phyloP scores from a whole-genome alignment of 1,284 basidiomycete species.

The Exobasidium rhododendri region DNA sequence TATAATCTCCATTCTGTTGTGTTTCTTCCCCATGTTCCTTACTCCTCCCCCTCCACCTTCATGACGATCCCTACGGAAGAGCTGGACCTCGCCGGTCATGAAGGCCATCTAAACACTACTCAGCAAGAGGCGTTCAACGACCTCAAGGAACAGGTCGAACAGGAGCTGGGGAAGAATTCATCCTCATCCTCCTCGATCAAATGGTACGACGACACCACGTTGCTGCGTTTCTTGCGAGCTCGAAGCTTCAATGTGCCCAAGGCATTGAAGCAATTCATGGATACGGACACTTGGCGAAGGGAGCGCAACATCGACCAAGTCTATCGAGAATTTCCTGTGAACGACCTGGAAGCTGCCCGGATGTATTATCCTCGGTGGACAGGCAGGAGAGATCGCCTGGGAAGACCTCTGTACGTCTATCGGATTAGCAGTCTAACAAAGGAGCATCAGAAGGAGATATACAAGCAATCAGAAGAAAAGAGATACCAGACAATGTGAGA shows the following conservation, averaged over 20 bases:
- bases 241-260: neutral
- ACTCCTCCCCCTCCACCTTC: too few relatives aligned
- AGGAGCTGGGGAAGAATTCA: neutral
- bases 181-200: neutral
- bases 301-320: conserved; percentile 3
- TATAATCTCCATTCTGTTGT: too few relatives aligned
- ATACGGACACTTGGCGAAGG: conserved; percentile 5
- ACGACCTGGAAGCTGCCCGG: neutral
- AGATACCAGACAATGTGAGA: conserved; percentile 11
- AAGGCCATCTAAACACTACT: neutral
- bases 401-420: conserved; percentile 11
- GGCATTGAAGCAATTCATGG: conserved; percentile 10
- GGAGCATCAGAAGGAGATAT: conserved; percentile 10
- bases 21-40: too few relatives aligned
- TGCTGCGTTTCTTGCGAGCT: conserved; percentile 11
- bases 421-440: neutral
- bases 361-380: conserved; percentile 2
- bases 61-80: neutral
- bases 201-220: neutral
- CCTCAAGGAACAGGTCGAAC: neutral
- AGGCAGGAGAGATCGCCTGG: conserved; percentile 7
- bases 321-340: neutral
- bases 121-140: neutral
- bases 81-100: neutral
- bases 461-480: neutral